phyloP scores from a whole-genome alignment of 2,329 filamentous ascomycete species.

The Thielaviopsis populi region DNA sequence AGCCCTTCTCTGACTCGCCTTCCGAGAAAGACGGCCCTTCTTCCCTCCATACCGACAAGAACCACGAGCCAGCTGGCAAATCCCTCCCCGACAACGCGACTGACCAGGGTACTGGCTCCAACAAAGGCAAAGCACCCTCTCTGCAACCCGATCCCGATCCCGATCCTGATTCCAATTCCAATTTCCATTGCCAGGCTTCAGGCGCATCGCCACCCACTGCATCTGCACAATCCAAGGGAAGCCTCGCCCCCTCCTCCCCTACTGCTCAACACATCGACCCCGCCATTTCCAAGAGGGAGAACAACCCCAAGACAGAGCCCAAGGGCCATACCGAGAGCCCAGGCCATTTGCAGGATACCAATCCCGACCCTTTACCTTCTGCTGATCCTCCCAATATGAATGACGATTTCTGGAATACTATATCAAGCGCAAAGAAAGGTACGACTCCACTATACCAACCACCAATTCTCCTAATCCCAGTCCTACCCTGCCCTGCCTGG shows the following conservation, averaged over 20 bases:
- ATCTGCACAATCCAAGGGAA: neutral
- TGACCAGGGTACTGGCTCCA: neutral
- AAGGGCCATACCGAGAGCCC: neutral
- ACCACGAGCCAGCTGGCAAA: neutral
- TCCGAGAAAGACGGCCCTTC: neutral
- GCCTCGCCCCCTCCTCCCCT: neutral
- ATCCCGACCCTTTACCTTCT: neutral
- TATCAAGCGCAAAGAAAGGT: slow-evolving; percentile 9
- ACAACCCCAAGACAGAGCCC: neutral
- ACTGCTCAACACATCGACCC: neutral
- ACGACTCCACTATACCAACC: slow-evolving; percentile 1
- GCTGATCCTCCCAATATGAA: slow-evolving; percentile 9
- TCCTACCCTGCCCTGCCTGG: neutral
- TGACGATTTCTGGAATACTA: slow-evolving; percentile 12
- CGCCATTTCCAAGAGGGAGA: neutral
- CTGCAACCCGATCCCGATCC: slow-evolving; percentile 7
- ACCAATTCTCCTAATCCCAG: slow-evolving; percentile 4
- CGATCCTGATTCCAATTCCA: too few relatives aligned
- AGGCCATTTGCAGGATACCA: neutral
- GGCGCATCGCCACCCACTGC: neutral
- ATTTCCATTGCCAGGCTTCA: neutral
- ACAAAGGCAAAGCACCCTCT: neutral
- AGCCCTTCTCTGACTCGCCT: neutral
- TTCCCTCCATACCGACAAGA: neutral
- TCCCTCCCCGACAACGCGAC: neutral